Base-by-base conservation (phyloP, 345 rosid species). In the Populus pruinosa region DNA sequence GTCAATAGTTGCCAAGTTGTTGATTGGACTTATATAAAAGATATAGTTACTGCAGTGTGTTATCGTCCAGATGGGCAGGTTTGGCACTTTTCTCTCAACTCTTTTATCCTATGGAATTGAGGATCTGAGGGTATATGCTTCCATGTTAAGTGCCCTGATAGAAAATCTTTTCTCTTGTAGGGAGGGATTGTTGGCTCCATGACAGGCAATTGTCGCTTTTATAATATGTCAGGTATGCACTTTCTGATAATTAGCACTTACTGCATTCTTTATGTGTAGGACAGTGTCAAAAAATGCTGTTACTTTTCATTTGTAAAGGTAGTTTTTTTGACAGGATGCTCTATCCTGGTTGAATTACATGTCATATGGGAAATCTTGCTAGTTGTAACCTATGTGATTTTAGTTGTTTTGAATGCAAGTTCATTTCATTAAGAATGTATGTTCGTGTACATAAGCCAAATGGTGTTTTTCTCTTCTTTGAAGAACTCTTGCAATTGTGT, bases 11-110 rank as follows among this genome's bases (percentile, higher is more conserved):
- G 90, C 55, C 84, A 74, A 71, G 94, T 93, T 78, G 87, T 90
- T 69, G 93, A 90, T 80, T 91, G 88, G 74, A 84, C 90, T 9
- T 87, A 88, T 69, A 75, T 85, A 72, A 88, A 87, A 77, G 93
- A 91, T 83, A 90, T 91, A 68, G 91, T 93, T 72, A 88, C 97
- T 72, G 94, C 97, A 23, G 86, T 91, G 68, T 82, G 88, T 71
- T 91, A 90, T 50, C 85, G 75, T 13, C 90, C 94, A 50, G 85
- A 85, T 80, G 97, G 92, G 70, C 87, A 90, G 91, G 93, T 92
- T 71, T 3, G 81, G 47, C 39, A 43, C 50, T 64, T 69, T 49
- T 63, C 76, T 7, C 66, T 25, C 67, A 18, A 47, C 6, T 20
- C 13, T 5, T 20, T 47, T 69, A 27, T 38, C 2, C 66, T 17